Evolutionary conservation across 2,329 filamentous ascomycete genomes (phyloP).

Genomic region (Colletotrichum shisoi): DNA sequence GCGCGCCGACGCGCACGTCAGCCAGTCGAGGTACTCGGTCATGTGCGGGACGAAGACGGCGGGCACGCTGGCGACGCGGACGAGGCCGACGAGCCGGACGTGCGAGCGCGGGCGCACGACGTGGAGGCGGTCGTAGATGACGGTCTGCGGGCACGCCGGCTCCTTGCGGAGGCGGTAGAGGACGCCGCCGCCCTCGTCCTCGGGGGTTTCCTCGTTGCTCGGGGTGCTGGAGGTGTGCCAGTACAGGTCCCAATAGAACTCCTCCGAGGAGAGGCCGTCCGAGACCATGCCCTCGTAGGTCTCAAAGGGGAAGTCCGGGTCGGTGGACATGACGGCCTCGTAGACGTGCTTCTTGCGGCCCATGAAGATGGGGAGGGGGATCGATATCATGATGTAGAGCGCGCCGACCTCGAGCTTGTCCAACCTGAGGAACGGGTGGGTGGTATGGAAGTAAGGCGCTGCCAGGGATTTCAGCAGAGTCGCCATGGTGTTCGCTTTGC

Average conservation of each 20-base stretch:
- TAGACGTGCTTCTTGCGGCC: constrained; percentile 26
- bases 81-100: constrained; percentile 45
- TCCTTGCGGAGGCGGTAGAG: constrained; percentile 35
- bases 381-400: constrained; percentile 38
- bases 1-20: constrained; percentile 42
- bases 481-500: neutral
- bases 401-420: constrained; percentile 25
- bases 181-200: constrained; percentile 9
- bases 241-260: constrained; percentile 52
- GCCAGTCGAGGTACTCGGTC: constrained; percentile 48
- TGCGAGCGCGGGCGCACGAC: constrained; percentile 30
- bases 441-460: constrained; percentile 21
- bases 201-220: constrained; percentile 23
- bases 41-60: constrained; percentile 39
- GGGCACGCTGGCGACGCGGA: constrained; percentile 44
- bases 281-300: constrained; percentile 41
- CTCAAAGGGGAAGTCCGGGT: constrained; percentile 33
- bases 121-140: constrained; percentile 22
- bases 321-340: constrained; percentile 11
- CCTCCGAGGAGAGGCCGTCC: constrained; percentile 41
- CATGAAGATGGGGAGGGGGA: constrained; percentile 31
- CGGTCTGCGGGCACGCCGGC: neutral
- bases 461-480: neutral
- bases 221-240: constrained; percentile 43
- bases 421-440: constrained; percentile 10